These are phyloP conservation scores for Closterium sp. DNA, from an alignment of 139 green algal genomes.

Conservation along the genomic window DNA sequence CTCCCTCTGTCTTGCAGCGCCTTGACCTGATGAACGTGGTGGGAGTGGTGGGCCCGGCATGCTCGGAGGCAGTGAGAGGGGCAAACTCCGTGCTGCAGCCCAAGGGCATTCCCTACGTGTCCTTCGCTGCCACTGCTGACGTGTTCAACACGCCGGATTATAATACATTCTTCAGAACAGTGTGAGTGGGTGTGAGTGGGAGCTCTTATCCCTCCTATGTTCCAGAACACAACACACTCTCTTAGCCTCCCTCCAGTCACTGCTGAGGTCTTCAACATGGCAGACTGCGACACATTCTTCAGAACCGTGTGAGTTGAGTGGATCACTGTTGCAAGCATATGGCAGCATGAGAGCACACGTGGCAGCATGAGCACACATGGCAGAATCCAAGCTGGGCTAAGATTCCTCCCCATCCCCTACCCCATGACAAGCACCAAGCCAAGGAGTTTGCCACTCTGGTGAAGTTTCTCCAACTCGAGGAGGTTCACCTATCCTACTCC, in stretches of 20 bases:
- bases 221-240: background rate
- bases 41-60: background rate
- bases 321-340: no score
- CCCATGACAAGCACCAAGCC: background rate
- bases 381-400: no score
- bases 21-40: background rate
- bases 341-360: no score
- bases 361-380: no score
- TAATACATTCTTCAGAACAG: background rate
- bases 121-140: background rate
- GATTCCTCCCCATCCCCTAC: background rate
- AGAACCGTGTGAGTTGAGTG: background rate
- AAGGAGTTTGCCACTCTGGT: background rate
- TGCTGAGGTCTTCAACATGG: background rate
- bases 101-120: background rate
- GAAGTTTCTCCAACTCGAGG: background rate
- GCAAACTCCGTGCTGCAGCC: background rate
- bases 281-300: background rate
- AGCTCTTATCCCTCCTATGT: no score
- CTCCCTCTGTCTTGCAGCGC: no score
- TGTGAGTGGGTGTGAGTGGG: background rate
- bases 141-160: background rate
- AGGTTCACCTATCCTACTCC: background rate
- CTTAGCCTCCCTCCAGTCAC: background rate
- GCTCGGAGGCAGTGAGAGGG: background rate